Base-by-base conservation (phyloP, 2,329 filamentous ascomycete genomes). In the Capronia epimyces region DNA sequence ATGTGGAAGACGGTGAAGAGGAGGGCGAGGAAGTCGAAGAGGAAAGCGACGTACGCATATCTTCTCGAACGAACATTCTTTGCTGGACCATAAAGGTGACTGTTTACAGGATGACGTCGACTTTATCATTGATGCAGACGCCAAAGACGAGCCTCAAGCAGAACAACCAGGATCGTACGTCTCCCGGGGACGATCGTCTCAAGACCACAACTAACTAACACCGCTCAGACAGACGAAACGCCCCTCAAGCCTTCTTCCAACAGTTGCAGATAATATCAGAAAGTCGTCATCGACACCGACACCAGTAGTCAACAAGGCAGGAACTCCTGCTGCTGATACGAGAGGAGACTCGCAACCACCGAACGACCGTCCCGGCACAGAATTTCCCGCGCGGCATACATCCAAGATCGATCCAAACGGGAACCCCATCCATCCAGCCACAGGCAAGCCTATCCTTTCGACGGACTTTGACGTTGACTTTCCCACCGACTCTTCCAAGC, bases 331-430 rank as follows among this genome's bases (percentile, higher is more conserved):
- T 24, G 24, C 52, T 12, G 56, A 60, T 36, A 29, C 42, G 18
- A 53, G 62, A 49, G 36, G 59, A 41, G 52, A 60, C 34, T 68
- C 69, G 43, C 61, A 64, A 40, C 60, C 61, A 32, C 64, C 64
- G 63, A 62, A 53, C 62, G 65, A 34, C 65, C 80, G 71, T 69
- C 68, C 74, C 55, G 79, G 81, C 43, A 79, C 80, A 71, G 83
- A 60, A 73, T 93, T 67, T 73, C 89, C 68, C 73, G 85, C 78
- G 32, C 69, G 80, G 24, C 78, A 75, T 34, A 90, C 85, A 51
- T 95, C 89, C 10, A 90, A 82, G 43, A 80, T 97, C 56, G 87
- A 97, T 64, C 57, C 56, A 2, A 82, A 94, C 67, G 85, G 79
- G 3, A 87, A 89, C 57, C 91, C 93, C 0, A 72, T 86, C 1